Evolutionary conservation across 345 rosid genomes (phyloP), one percentile per base, ranked within the genome.

Genomic region (Pistacia vera): DNA sequence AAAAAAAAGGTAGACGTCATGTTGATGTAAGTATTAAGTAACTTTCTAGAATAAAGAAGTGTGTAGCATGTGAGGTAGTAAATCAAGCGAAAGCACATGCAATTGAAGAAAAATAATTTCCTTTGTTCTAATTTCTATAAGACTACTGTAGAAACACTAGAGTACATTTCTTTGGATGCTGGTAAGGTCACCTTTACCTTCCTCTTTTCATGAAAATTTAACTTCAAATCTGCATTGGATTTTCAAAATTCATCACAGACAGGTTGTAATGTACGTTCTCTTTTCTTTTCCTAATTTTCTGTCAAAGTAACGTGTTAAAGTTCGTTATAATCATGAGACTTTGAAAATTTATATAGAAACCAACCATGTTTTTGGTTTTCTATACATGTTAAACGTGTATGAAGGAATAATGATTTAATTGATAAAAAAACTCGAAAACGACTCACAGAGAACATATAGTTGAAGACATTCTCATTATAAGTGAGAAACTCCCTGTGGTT

Each of bases 171-270:
- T 62, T 62, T 30, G 8, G 35, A 56, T 41, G 10, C 11, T 63
- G 30, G 36, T n/a, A 0, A 25, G 0, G 55, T 11, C 49, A 30
- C 11, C 20, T 9, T 75, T 36, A n/a, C 18, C n/a, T 14, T 57
- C 58, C 72, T 16, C 72, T 59, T 67, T 76, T 54, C 7, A 49
- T 18, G 73, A 59, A 33, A 30, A 49, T 8, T 20, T 66, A 11
- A 33, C 51, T 11, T 41, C 55, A 44, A 66, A 46, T 11, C 35
- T 60, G 36, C 35, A 28, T 7, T 41, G 46, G 9, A 7, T 41
- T 6, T 41, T 41, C 46, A 41, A 62, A 62, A 33, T 25, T 11
- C 16, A 3, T 16, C 2, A 25, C 4, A 33, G 41, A 33, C 36
- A 28, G 66, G 41, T 63, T 18, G 66, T 35, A 2, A 5, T 35